A percentile compares a stretch with the other conserved stretches of the same genome.
phyloP scores from a whole-genome alignment of 148 eudicot species.

The Rhododendron ovatum region DNA sequence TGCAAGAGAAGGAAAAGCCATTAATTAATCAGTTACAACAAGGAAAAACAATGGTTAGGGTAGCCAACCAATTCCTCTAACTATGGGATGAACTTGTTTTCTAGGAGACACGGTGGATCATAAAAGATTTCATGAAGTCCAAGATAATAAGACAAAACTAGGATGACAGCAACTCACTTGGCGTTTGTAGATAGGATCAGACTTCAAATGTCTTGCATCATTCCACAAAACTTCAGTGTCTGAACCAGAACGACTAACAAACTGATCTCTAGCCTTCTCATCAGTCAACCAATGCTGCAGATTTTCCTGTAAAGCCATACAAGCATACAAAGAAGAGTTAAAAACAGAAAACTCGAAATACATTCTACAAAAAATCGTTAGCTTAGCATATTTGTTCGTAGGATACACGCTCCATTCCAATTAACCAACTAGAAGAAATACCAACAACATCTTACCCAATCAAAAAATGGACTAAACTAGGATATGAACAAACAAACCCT shows the following conservation, averaged over 20 bases:
- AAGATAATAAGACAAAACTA: not conserved
- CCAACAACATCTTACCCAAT: too few species aligned
- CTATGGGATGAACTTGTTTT: not conserved
- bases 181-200: constrained; percentile 83
- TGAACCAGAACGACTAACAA: constrained; percentile 77
- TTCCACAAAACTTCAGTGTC: constrained; percentile 96
- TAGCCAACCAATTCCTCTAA: not conserved
- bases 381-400: too few species aligned
- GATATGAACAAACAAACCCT: too few species aligned
- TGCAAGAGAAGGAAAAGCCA: too few species aligned
- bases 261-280: constrained; percentile 90
- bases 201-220: constrained; percentile 84
- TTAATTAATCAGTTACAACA: not conserved
- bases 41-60: not conserved
- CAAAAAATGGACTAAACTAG: too few species aligned
- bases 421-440: too few species aligned
- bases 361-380: not conserved
- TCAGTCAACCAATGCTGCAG: constrained; percentile 90
- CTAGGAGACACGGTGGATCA: not conserved
- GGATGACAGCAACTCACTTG: constrained; percentile 41
- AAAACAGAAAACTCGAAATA: not conserved
- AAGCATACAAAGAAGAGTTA: not conserved
- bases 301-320: constrained; percentile 60
- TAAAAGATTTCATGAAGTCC: too few species aligned
- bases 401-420: too few species aligned